Evolutionary conservation across 768 basidiomycete species (phyloP), one percentile per base, ranked within the genome.

Genomic region (Sistotremastrum niveocremeum): DNA sequence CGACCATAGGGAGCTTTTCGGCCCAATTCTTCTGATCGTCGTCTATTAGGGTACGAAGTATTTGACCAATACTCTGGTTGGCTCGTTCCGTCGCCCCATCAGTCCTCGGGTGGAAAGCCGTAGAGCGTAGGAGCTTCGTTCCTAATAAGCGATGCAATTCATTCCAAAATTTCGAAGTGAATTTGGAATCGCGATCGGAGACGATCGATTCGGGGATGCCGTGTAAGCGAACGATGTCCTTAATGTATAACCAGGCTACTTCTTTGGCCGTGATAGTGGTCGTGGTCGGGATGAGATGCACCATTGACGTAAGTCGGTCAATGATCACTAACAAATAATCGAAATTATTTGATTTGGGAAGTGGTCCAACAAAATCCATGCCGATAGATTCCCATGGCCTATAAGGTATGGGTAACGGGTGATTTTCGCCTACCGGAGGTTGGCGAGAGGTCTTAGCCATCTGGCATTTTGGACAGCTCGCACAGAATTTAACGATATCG

Each of bases 291-390:
- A 44, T 46, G 29, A 49, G 38, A 31, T 42, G 55, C 3, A 45
- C 48, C n/a, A 45, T 41, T 36, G 53, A 53, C 7, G 44, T 48
- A 43, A 59, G 52, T 8, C 53, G 4, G 38, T 50, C 52, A 5
- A 54, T 49, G 2, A 59, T 52, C 3, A 68, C 63, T 36, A 51
- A 52, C 10, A 68, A 63, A 2, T 62, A 59, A 47, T 67, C 57
- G 46, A 42, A 50, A 3, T 36, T 33, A 20, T 59, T 28, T 2
- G 56, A 59, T 0, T 11, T 3, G 3, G 58, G 60, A 4, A 61
- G 52, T 7, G 65, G 61, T 40, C 59, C 63, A 12, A 72, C 65
- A 49, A 68, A 66, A 42, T 70, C 67, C 63, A 70, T 68, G 0
- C 59, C 58, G 29, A 71, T 62, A 3, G 61, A 58, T 30, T 56